A percentile compares a stretch with the other conserved stretches of the same genome.
Conservation (phyloP, 1,284 basidiomycete genomes). For the Mycosarcoma maydis region DNA sequence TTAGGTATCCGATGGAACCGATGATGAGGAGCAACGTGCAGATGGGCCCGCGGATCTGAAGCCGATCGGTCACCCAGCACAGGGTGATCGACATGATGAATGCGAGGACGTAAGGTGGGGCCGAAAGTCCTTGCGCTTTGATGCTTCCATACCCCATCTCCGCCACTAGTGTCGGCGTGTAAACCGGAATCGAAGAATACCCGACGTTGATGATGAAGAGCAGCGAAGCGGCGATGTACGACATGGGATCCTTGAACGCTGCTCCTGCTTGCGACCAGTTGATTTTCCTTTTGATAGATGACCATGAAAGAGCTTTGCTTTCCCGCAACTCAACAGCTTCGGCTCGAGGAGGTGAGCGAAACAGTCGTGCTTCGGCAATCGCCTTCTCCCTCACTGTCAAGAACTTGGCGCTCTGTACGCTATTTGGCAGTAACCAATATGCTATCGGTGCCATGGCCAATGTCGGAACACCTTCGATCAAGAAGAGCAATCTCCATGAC, state of each 20-base stretch:
- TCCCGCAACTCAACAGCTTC: too few species aligned
- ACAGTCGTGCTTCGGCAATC: slow-evolving; percentile 55
- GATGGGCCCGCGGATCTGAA: slow-evolving; percentile 51
- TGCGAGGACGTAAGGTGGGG: slow-evolving; percentile 57
- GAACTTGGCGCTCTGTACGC: slow-evolving; percentile 49
- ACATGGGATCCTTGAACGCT: slow-evolving; percentile 54
- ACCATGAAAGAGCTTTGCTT: too few species aligned
- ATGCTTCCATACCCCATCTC: slow-evolving; percentile 58
- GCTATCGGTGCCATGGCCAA: slow-evolving; percentile 51
- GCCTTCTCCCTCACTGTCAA: slow-evolving; percentile 49
- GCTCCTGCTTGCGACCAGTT: slow-evolving; percentile 28
- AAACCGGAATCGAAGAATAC: slow-evolving; percentile 60
- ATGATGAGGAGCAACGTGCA: slow-evolving; percentile 48
- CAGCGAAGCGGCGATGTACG: slow-evolving; percentile 47
- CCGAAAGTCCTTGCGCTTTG: slow-evolving; percentile 50
- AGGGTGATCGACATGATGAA: slow-evolving; percentile 43
- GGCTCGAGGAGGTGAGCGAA: slow-evolving; percentile 33
- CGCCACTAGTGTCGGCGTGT: slow-evolving; percentile 58
- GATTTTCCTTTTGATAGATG: slow-evolving; percentile 13
- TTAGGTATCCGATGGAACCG: slow-evolving; percentile 55
- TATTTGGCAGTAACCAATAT: slow-evolving; percentile 56
- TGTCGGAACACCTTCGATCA: slow-evolving; percentile 62
- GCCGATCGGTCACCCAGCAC: slow-evolving; percentile 43
- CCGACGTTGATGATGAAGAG: slow-evolving; percentile 63
- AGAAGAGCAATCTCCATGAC: slow-evolving; percentile 56